These are phyloP conservation scores for Saposhnikovia divaricata DNA, from an alignment of 129 eudicot species.

Conservation along the genomic window DNA sequence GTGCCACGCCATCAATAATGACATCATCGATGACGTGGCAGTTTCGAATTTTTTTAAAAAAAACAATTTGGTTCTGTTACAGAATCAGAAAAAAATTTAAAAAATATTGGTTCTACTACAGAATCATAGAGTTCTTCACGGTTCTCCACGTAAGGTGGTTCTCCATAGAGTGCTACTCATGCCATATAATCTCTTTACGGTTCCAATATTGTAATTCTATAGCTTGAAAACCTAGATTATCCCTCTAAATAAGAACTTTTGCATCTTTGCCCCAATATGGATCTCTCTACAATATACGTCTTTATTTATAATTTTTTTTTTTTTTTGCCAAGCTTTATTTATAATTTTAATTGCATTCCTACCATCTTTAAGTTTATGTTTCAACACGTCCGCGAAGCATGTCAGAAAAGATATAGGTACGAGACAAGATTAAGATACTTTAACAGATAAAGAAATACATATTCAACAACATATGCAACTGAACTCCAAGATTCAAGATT, in stretches of 20 bases:
- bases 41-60: too few relatives aligned
- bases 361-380: neutral
- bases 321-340: too few relatives aligned
- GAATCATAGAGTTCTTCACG: too few relatives aligned
- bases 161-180: too few relatives aligned
- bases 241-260: neutral
- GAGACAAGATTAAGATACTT: neutral
- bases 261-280: neutral
- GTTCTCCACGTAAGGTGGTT: too few relatives aligned
- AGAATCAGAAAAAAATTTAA: too few relatives aligned
- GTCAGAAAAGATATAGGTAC: neutral
- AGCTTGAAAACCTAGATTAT: neutral
- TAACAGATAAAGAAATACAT: neutral
- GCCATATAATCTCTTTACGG: neutral
- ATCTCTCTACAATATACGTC: neutral
- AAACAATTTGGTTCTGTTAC: too few relatives aligned
- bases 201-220: neutral
- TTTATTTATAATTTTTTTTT: too few relatives aligned
- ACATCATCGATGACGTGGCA: too few relatives aligned
- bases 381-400: neutral
- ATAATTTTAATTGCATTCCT: neutral
- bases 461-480: neutral
- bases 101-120: too few relatives aligned
- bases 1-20: too few relatives aligned
- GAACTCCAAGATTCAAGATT: neutral